Evolutionary conservation across 345 rosid species (phyloP).

Genomic region (Rhizophora apiculata): DNA sequence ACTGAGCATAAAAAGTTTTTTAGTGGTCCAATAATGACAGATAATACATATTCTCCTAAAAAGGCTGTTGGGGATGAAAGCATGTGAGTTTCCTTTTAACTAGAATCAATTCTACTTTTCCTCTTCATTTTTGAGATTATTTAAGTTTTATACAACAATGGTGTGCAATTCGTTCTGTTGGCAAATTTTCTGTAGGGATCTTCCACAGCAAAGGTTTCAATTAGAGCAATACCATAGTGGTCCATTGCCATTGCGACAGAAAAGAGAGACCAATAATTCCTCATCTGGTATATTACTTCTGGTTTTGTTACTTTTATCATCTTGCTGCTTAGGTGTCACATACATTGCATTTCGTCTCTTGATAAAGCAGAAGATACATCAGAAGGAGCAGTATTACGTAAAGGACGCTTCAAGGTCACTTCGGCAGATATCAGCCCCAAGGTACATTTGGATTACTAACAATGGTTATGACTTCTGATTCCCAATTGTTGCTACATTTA

Average conservation of each 20-base stretch:
- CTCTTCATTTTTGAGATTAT: neutral
- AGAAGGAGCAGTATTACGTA: constrained; percentile 73
- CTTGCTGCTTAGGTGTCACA: neutral
- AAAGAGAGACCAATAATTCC: constrained; percentile 56
- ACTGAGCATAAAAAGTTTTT: constrained; percentile 49
- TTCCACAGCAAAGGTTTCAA: constrained; percentile 50
- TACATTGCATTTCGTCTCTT: constrained; percentile 1
- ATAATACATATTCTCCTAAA: constrained; percentile 47
- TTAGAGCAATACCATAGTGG: constrained; percentile 76
- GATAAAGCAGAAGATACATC: constrained; percentile 60
- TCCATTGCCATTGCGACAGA: constrained; percentile 55
- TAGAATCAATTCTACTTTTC: neutral
- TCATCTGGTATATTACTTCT: constrained; percentile 41
- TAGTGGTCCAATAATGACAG: constrained; percentile 55
- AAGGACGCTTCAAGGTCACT: constrained; percentile 89
- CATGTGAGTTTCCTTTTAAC: constrained; percentile 43
- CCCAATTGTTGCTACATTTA: neutral
- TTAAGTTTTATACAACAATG: neutral
- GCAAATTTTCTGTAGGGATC: constrained; percentile 44
- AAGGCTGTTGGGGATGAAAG: constrained; percentile 52
- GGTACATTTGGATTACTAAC: constrained; percentile 39
- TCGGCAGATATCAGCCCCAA: constrained; percentile 79
- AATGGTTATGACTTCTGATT: neutral
- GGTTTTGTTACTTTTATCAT: constrained; percentile 11
- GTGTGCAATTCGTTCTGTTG: no score